phyloP scores from a whole-genome alignment of 2,329 filamentous ascomycete species.

The Colletotrichum viniferum region DNA sequence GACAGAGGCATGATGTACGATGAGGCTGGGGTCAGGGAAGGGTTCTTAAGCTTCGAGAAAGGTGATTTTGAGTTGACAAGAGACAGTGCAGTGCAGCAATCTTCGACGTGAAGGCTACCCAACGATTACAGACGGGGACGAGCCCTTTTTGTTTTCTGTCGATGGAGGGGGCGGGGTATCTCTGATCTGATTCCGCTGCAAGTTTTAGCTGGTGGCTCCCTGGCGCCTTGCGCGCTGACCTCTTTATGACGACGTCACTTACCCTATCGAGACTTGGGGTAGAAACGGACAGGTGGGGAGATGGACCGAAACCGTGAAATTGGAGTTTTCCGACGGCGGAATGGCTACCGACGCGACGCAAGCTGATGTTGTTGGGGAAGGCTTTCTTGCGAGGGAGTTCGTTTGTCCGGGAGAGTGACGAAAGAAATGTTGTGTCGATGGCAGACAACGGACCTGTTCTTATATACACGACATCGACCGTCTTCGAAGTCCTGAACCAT shows the following conservation, averaged over 20 bases:
- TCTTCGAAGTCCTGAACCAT: neutral
- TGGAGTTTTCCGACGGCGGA: constrained; percentile 6
- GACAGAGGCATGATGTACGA: constrained; percentile 63
- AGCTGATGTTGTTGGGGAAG: neutral
- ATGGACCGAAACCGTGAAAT: neutral
- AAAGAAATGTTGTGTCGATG: neutral
- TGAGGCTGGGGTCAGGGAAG: neutral
- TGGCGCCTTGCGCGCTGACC: constrained; percentile 5
- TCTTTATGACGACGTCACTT: constrained; percentile 18
- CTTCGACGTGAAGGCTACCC: neutral
- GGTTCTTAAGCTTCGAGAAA: neutral
- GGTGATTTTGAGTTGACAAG: neutral
- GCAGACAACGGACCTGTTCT: neutral
- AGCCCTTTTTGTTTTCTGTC: constrained; percentile 5
- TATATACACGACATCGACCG: neutral
- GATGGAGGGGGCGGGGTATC: constrained; percentile 13
- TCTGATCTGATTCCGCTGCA: constrained; percentile 4
- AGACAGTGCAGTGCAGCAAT: constrained; percentile 4
- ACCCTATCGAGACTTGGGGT: constrained; percentile 4
- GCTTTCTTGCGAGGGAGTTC: neutral
- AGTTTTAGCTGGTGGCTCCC: constrained; percentile 15
- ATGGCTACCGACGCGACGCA: neutral
- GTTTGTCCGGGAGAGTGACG: neutral
- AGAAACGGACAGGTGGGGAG: constrained; percentile 7
- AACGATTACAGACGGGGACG: neutral